Percentiles rank a stretch among this genome's conserved stretches.
phyloP scores from a whole-genome alignment of 441 rosid species.

The Aquilaria agallochum region DNA sequence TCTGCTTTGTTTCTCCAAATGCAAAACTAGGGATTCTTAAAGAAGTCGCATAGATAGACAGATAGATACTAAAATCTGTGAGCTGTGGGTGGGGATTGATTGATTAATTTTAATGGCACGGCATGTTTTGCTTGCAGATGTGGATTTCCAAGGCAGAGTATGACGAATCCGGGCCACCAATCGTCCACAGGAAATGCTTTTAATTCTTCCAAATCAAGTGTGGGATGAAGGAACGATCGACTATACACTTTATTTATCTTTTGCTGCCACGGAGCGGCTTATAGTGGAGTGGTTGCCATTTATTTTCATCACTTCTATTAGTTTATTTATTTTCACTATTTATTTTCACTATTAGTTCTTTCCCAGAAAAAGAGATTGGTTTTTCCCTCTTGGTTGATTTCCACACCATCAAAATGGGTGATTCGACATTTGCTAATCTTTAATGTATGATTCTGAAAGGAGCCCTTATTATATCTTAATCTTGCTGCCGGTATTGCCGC shows the following conservation, averaged over 20 bases:
- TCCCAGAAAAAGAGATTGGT: neutral
- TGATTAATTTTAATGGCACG: neutral
- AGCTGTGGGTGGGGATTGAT: too few relatives aligned
- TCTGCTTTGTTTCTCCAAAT: neutral
- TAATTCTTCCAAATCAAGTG: conserved; percentile 26
- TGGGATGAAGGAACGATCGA: conserved; percentile 14
- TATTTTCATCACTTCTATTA: neutral
- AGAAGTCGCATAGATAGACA: too few relatives aligned
- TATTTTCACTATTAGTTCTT: conserved; percentile 1
- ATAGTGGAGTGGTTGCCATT: conserved; percentile 25
- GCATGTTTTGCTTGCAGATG: conserved; percentile 48
- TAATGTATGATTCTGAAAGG: too few relatives aligned
- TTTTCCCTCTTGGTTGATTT: conserved; percentile 9
- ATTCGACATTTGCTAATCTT: conserved; percentile 13
- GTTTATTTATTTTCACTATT: neutral
- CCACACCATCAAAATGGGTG: conserved; percentile 16
- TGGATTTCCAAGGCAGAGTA: conserved; percentile 84
- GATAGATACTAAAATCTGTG: too few relatives aligned
- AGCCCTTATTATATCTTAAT: too few relatives aligned
- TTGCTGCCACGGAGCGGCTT: conserved; percentile 10
- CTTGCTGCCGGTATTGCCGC: too few relatives aligned
- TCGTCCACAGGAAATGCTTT: conserved; percentile 90
- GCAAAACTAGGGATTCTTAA: too few relatives aligned
- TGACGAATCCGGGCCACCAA: conserved; percentile 33
- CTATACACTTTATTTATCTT: conserved; percentile 11